phyloP scores from a whole-genome alignment of 345 rosid species.

The Gossypioides kirkii region DNA sequence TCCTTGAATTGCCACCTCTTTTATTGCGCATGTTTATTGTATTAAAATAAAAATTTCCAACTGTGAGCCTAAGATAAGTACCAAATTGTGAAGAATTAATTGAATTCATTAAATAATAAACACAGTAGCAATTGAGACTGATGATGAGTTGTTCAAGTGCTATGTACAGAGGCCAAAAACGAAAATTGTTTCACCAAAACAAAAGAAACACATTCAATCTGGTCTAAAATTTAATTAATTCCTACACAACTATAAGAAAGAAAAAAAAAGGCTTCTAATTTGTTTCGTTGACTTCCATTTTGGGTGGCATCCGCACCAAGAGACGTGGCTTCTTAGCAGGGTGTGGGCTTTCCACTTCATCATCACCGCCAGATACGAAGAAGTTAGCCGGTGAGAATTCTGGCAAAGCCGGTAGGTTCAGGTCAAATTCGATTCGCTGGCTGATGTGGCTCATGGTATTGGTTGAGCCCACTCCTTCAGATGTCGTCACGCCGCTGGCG shows the following conservation, averaged over 20 bases:
- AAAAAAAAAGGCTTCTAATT: neutral
- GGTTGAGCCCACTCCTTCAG: conserved; percentile 55
- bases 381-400: conserved; percentile 32
- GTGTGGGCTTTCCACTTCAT: conserved; percentile 43
- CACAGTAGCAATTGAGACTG: neutral
- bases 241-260: neutral
- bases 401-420: conserved; percentile 43
- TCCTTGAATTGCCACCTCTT: neutral
- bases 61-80: neutral
- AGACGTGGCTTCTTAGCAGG: conserved; percentile 40
- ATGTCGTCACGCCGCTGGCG: conserved; percentile 31
- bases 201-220: neutral
- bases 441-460: conserved; percentile 41
- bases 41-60: neutral
- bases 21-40: neutral
- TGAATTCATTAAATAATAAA: neutral
- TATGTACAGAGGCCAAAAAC: conserved; percentile 13
- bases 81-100: neutral
- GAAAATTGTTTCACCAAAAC: neutral
- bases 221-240: conserved; percentile 2
- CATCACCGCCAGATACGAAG: conserved; percentile 25
- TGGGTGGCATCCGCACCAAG: conserved; percentile 15
- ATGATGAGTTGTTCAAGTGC: conserved; percentile 11
- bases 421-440: conserved; percentile 44
- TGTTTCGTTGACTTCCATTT: conserved; percentile 18